Conservation (phyloP, 2,329 filamentous ascomycete genomes). For the Erysiphe pulchra region DNA sequence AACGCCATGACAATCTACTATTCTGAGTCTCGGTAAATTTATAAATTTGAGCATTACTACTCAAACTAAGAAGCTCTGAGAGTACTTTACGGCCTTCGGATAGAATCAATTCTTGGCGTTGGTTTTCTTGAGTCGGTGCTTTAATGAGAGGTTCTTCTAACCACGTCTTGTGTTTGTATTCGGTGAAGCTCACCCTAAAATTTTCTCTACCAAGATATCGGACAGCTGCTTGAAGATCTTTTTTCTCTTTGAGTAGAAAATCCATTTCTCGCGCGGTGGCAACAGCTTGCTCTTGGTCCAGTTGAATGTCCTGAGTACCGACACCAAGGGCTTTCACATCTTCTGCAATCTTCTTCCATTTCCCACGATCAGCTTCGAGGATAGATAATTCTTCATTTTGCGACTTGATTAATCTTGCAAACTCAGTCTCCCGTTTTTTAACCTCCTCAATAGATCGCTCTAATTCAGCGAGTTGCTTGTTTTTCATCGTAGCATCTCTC, state of each 20-base stretch:
- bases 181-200: slow-evolving; percentile 29
- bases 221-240: slow-evolving; percentile 35
- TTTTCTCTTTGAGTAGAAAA: slow-evolving; percentile 41
- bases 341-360: slow-evolving; percentile 45
- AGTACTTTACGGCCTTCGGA: slow-evolving; percentile 39
- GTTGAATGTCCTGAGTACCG: slow-evolving; percentile 23
- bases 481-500: slow-evolving; percentile 58
- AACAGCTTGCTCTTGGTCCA: slow-evolving; percentile 39
- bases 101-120: slow-evolving; percentile 24
- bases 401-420: slow-evolving; percentile 38
- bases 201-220: slow-evolving; percentile 44
- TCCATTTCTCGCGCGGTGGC: slow-evolving; percentile 51
- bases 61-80: slow-evolving; percentile 36
- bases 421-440: slow-evolving; percentile 22
- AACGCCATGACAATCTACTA: slow-evolving; percentile 40
- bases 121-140: slow-evolving; percentile 18
- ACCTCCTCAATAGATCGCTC: slow-evolving; percentile 31
- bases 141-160: slow-evolving; percentile 32
- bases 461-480: slow-evolving; percentile 38
- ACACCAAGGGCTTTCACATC: slow-evolving; percentile 29
- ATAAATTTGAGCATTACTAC: slow-evolving; percentile 27
- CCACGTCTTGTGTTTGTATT: slow-evolving; percentile 33
- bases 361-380: slow-evolving; percentile 39
- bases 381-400: slow-evolving; percentile 39
- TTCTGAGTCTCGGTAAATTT: slow-evolving; percentile 30